Evolutionary conservation across 1,139 yeast genomes (phyloP).

Genomic region (Hansenula lynferdii): DNA sequence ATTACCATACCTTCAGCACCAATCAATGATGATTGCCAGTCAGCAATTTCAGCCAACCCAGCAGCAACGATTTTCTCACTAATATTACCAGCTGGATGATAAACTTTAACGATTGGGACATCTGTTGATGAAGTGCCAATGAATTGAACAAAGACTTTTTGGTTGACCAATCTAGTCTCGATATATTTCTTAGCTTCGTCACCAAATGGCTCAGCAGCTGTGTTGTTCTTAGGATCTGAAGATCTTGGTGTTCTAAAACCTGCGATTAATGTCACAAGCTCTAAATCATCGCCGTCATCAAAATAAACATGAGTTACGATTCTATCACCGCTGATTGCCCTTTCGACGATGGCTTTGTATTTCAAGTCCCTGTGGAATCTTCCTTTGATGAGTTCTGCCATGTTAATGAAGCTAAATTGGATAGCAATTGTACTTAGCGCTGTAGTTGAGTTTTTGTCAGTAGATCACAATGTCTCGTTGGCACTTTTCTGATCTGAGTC

Average conservation of each 20-base stretch:
- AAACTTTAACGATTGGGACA: constrained; percentile 51
- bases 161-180: constrained; percentile 61
- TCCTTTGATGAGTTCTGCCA: constrained; percentile 17
- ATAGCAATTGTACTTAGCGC: too few relatives aligned
- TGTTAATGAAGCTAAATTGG: not conserved
- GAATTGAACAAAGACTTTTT: constrained; percentile 53
- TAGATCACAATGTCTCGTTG: too few relatives aligned
- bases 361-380: constrained; percentile 22
- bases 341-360: constrained; percentile 58
- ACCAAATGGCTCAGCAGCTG: constrained; percentile 46
- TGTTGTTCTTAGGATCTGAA: constrained; percentile 29
- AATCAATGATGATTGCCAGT: constrained; percentile 75
- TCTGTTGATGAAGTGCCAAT: constrained; percentile 62
- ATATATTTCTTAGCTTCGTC: constrained; percentile 64
- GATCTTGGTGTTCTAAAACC: constrained; percentile 74
- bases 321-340: constrained; percentile 76
- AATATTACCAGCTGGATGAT: constrained; percentile 74
- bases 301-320: constrained; percentile 36
- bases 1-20: constrained; percentile 62
- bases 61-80: constrained; percentile 60
- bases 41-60: constrained; percentile 74
- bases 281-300: constrained; percentile 47
- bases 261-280: constrained; percentile 61
- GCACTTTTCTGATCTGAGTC: too few relatives aligned
- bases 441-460: too few relatives aligned